Evolutionary conservation across 257 asterid species (phyloP).

Genomic region (Paraleonurus japonicus): DNA sequence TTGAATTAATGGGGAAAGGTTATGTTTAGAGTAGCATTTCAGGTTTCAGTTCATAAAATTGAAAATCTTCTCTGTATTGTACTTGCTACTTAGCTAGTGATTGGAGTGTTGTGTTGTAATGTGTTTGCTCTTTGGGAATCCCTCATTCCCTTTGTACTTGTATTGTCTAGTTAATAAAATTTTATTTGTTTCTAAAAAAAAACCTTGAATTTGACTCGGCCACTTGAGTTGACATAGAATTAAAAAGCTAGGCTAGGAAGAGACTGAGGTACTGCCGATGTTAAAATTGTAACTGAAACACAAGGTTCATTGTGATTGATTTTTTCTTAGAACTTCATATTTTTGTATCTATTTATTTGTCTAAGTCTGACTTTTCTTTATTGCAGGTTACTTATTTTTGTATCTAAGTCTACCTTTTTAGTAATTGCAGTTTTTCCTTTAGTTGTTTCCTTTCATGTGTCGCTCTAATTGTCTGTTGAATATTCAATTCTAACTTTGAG

Average conservation of each 20-base stretch:
- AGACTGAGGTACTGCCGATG: neutral
- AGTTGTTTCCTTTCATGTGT: neutral
- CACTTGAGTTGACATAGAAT: neutral
- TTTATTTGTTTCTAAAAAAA: neutral
- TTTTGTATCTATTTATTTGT: neutral
- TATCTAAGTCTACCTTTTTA: neutral
- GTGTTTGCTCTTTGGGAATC: neutral
- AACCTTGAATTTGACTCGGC: neutral
- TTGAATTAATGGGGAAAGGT: neutral
- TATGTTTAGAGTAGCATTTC: neutral
- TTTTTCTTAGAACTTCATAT: neutral
- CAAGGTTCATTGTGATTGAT: neutral
- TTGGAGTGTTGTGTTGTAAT: neutral
- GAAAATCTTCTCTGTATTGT: neutral
- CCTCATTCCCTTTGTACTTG: neutral
- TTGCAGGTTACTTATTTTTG: neutral
- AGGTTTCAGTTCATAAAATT: neutral
- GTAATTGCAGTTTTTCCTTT: neutral
- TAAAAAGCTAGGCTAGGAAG: neutral
- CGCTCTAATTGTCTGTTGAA: slow-evolving; percentile 9
- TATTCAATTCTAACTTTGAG: slow-evolving; percentile 10
- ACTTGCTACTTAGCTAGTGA: neutral
- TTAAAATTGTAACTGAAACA: neutral
- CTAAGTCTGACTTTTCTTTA: neutral
- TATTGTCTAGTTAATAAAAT: neutral